Percentiles rank a stretch among this genome's conserved stretches.
These are phyloP conservation scores for Calocybe indica DNA, from an alignment of 768 basidiomycete species.

Conservation along the genomic window DNA sequence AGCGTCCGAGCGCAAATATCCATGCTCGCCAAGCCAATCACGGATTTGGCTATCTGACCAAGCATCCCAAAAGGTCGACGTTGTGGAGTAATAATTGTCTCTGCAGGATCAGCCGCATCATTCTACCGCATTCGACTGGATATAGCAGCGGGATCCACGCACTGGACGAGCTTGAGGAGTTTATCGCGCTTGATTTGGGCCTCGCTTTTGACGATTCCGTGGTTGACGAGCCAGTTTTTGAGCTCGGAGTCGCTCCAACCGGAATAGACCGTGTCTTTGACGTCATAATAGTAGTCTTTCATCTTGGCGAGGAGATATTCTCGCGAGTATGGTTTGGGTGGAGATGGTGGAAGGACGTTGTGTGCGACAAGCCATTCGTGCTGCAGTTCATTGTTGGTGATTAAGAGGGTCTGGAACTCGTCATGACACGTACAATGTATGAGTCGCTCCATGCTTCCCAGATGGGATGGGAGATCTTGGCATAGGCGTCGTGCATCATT, in stretches of 20 bases:
- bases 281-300: constrained; percentile 72
- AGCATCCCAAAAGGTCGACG: constrained; percentile 54
- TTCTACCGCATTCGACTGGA: not conserved
- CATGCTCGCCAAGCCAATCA: constrained; percentile 69
- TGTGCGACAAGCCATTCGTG: constrained; percentile 82
- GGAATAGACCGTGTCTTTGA: constrained; percentile 47
- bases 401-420: not conserved
- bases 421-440: constrained; percentile 52
- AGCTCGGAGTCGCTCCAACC: constrained; percentile 78
- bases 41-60: constrained; percentile 76
- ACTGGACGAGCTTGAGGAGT: constrained; percentile 68
- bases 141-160: constrained; percentile 17
- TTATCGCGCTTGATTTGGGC: constrained; percentile 67
- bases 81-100: constrained; percentile 60
- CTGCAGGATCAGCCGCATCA: constrained; percentile 33
- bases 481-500: constrained; percentile 67
- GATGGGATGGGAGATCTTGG: constrained; percentile 50
- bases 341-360: constrained; percentile 60
- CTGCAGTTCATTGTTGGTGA: constrained; percentile 25
- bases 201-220: constrained; percentile 67
- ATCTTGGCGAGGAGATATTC: constrained; percentile 61
- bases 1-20: constrained; percentile 54
- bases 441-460: constrained; percentile 88
- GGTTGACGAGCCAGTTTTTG: constrained; percentile 73
- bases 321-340: constrained; percentile 44